Conservation (phyloP, 306 rosid species). For the Acacia crassicarpa region DNA sequence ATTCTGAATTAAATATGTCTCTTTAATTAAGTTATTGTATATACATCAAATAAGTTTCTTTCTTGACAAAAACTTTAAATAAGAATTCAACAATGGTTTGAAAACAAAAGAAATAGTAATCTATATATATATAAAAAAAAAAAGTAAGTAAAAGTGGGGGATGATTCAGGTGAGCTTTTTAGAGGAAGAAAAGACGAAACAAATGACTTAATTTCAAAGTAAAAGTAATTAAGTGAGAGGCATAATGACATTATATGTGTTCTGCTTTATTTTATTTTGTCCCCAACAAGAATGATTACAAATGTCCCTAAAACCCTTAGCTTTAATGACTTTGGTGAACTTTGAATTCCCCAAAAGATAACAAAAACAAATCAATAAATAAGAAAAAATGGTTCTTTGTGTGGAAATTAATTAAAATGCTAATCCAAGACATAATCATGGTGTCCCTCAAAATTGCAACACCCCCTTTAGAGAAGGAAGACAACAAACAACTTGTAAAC, state of each 20-base stretch:
- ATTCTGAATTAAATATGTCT: not conserved
- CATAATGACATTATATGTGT: not conserved
- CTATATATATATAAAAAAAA: not conserved
- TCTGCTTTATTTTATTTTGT: not conserved
- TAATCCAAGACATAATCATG: constrained; percentile 25
- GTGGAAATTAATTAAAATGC: not conserved
- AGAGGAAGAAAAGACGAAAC: not conserved
- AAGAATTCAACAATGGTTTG: not conserved
- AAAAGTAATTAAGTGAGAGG: not conserved
- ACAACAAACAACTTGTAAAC: constrained; percentile 5
- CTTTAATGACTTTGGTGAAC: constrained; percentile 21
- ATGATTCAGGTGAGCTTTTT: constrained; percentile 3
- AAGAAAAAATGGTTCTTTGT: not conserved
- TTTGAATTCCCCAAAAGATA: constrained; percentile 28
- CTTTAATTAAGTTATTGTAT: too few species aligned
- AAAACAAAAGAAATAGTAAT: not conserved
- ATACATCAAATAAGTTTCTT: too few species aligned
- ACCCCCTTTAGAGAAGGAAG: constrained; percentile 1
- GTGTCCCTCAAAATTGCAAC: constrained; percentile 25
- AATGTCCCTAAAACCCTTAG: not conserved
- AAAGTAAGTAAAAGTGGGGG: not conserved
- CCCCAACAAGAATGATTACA: constrained; percentile 10
- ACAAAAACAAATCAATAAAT: constrained; percentile 10
- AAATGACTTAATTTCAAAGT: constrained; percentile 10
- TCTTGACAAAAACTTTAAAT: not conserved